These are phyloP conservation scores for Dichomitus squalens DNA, from an alignment of 1,284 basidiomycete species.

Conservation along the genomic window DNA sequence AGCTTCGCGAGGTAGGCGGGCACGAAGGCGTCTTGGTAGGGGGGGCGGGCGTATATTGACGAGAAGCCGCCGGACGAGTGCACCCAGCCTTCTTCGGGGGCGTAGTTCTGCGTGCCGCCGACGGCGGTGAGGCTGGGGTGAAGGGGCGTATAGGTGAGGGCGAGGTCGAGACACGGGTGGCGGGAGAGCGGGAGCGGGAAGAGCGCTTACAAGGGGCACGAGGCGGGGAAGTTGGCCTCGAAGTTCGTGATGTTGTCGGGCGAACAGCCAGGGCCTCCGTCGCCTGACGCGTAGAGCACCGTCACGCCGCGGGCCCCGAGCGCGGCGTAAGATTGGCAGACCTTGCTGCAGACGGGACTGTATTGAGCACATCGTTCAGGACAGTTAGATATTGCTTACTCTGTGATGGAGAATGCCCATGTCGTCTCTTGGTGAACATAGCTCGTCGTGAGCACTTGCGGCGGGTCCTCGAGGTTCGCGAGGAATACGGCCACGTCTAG, in stretches of 20 bases:
- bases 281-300: conserved; percentile 63
- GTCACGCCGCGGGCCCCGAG: conserved; percentile 65
- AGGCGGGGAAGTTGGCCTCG: conserved; percentile 59
- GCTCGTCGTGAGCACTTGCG: conserved; percentile 34
- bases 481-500: conserved; percentile 34
- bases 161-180: no score
- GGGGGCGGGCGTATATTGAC: conserved; percentile 40
- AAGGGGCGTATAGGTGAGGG: conserved; percentile 6
- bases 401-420: conserved; percentile 47
- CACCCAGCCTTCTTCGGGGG: conserved; percentile 48
- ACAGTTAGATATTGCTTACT: conserved; percentile 40
- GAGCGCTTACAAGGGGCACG: conserved; percentile 37
- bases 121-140: conserved; percentile 62
- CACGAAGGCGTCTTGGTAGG: conserved; percentile 40
- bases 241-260: conserved; percentile 60
- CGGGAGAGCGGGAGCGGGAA: no score
- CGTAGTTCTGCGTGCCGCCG: conserved; percentile 47
- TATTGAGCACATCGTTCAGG: neutral
- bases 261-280: conserved; percentile 59
- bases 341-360: conserved; percentile 19
- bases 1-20: conserved; percentile 26
- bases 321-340: conserved; percentile 64
- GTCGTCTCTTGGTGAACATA: conserved; percentile 61
- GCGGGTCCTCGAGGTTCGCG: conserved; percentile 28
- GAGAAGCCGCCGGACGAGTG: conserved; percentile 51